Percentiles rank a stretch among this genome's conserved stretches.
Evolutionary conservation across 345 rosid genomes (phyloP).

Genomic region (Populus ilicifolia): DNA sequence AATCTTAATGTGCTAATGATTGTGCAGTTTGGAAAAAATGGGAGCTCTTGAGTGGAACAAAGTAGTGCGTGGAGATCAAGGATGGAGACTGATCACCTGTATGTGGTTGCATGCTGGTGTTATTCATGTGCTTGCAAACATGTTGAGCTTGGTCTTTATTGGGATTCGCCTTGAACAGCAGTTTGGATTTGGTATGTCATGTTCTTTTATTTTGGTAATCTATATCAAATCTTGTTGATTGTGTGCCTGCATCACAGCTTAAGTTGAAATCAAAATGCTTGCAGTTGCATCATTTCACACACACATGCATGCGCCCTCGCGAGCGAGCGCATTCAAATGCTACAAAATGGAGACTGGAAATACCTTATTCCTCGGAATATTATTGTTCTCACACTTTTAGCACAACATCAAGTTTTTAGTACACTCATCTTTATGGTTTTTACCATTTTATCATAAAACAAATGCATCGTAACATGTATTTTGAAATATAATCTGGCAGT

Average conservation of each 20-base stretch:
- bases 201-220: neutral
- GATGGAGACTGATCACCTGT: constrained; percentile 82
- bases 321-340: neutral
- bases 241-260: neutral
- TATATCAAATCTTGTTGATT: neutral
- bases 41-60: constrained; percentile 73
- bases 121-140: constrained; percentile 79
- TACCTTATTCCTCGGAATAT: neutral
- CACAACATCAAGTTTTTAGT: neutral
- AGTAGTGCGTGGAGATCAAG: constrained; percentile 70
- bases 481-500: constrained; percentile 39
- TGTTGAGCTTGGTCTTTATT: constrained; percentile 77
- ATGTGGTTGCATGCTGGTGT: constrained; percentile 98
- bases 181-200: constrained; percentile 73
- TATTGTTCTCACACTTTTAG: neutral
- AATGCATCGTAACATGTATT: neutral
- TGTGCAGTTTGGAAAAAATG: constrained; percentile 71
- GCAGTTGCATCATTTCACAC: neutral
- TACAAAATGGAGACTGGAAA: neutral
- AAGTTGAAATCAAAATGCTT: neutral
- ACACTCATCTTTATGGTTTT: neutral
- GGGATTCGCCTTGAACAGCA: constrained; percentile 95
- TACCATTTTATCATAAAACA: neutral
- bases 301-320: no score
- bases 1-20: neutral